Conservation (phyloP, 495 filamentous ascomycete genomes). For the Chaetomium tenue region DNA sequence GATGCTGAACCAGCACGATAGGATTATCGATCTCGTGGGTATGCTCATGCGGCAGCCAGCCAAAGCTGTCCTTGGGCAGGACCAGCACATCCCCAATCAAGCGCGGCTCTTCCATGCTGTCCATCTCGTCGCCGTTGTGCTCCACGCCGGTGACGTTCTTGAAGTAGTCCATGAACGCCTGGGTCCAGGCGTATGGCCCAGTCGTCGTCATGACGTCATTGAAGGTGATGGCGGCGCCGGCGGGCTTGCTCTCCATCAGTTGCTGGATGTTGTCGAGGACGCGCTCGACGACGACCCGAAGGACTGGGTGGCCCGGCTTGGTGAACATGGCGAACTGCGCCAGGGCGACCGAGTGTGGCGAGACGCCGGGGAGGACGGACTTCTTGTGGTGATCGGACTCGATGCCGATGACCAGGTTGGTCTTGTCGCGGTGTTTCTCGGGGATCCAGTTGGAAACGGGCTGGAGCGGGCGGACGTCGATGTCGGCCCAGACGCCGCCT, state of each 20-base stretch:
- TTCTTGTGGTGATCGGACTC: neutral
- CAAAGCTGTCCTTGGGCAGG: slow-evolving; percentile 1
- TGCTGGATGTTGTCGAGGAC: neutral
- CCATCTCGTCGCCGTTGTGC: neutral
- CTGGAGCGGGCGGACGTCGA: neutral
- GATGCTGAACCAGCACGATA: neutral
- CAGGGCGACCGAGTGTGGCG: neutral
- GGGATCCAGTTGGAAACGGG: neutral
- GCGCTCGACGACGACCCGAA: neutral
- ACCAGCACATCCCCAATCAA: neutral
- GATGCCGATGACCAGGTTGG: neutral
- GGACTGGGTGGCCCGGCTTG: neutral
- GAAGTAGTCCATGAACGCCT: neutral
- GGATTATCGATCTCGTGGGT: neutral
- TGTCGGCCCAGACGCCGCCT: neutral
- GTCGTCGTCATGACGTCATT: neutral
- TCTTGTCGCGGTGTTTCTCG: neutral
- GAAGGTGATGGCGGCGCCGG: neutral
- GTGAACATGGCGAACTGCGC: neutral
- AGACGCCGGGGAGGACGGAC: neutral
- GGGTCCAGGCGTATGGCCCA: neutral
- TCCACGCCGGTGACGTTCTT: neutral
- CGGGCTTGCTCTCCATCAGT: neutral
- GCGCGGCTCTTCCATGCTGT: neutral
- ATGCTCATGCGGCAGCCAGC: neutral